Percentiles rank a stretch among this genome's conserved stretches.
Evolutionary conservation across 1,139 yeast genomes (phyloP).

Genomic region (Saccharomyces pastorianus): DNA sequence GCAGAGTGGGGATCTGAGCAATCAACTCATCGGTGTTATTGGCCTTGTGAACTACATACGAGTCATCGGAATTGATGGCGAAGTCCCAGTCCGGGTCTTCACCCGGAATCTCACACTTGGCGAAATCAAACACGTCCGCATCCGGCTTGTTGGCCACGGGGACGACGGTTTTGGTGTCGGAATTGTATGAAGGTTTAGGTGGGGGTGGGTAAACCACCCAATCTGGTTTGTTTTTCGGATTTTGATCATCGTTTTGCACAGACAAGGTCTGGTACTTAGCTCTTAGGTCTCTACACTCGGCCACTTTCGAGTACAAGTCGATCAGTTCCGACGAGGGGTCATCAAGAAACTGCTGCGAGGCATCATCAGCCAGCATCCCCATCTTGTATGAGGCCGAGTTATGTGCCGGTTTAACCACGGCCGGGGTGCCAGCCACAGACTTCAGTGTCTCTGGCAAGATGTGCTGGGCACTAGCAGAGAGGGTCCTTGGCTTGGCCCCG

Average conservation of each 20-base stretch:
- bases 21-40: conserved; percentile 34
- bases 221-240: conserved; percentile 63
- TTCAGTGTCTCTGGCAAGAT: conserved; percentile 27
- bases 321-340: conserved; percentile 62
- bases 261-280: conserved; percentile 67
- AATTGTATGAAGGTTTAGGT: conserved; percentile 85
- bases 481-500: conserved; percentile 14
- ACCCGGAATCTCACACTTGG: conserved; percentile 59
- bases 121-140: conserved; percentile 52
- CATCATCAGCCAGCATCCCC: conserved; percentile 55
- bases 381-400: conserved; percentile 34
- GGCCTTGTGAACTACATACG: conserved; percentile 51
- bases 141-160: conserved; percentile 34
- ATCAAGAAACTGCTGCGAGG: conserved; percentile 54
- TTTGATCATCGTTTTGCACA: conserved; percentile 61
- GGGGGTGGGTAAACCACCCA: conserved; percentile 93
- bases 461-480: conserved; percentile 24
- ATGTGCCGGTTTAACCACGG: conserved; percentile 11
- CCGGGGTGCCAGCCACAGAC: conserved; percentile 6
- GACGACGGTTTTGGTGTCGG: conserved; percentile 50
- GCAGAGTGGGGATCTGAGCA: conserved; percentile 61
- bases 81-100: conserved; percentile 43
- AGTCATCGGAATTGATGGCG: conserved; percentile 52
- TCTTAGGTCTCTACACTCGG: conserved; percentile 65
- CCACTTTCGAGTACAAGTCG: conserved; percentile 62